phyloP scores from a whole-genome alignment of 108 stramenopile species.

The Cyclotella cryptica region DNA sequence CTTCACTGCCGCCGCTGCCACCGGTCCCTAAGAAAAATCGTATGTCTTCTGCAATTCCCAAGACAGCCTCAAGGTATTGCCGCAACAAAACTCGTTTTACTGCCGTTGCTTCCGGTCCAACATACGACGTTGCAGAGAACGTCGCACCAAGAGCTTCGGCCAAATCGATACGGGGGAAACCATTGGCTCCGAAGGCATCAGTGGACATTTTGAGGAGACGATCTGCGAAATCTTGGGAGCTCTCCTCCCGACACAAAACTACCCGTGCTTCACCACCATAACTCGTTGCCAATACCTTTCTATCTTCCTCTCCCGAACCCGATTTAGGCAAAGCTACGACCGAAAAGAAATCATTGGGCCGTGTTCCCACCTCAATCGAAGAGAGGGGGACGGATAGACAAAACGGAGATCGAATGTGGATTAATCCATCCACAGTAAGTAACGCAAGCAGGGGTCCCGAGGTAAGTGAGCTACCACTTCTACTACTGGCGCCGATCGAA shows the following conservation, averaged over 20 bases:
- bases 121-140: constrained; percentile 87
- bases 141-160: constrained; percentile 83
- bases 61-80: constrained; percentile 81
- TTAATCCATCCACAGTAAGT: constrained; percentile 81
- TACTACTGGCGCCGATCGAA: neutral
- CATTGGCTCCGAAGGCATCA: constrained; percentile 88
- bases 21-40: constrained; percentile 26
- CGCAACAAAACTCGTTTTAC: constrained; percentile 55
- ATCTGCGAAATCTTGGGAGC: constrained; percentile 84
- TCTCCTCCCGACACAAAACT: constrained; percentile 65
- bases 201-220: constrained; percentile 83
- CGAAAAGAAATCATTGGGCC: constrained; percentile 88
- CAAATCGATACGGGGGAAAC: constrained; percentile 84
- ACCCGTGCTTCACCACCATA: constrained; percentile 78
- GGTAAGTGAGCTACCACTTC: neutral
- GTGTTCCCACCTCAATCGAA: constrained; percentile 87
- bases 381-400: constrained; percentile 80
- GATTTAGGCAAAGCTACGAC: constrained; percentile 50
- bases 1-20: neutral
- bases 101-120: constrained; percentile 73
- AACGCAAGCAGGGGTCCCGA: constrained; percentile 59
- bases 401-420: constrained; percentile 76
- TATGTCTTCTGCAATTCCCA: constrained; percentile 78
- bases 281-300: constrained; percentile 58
- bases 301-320: neutral